phyloP scores from a whole-genome alignment of 257 asterid species.

The Solanum neorickii region DNA sequence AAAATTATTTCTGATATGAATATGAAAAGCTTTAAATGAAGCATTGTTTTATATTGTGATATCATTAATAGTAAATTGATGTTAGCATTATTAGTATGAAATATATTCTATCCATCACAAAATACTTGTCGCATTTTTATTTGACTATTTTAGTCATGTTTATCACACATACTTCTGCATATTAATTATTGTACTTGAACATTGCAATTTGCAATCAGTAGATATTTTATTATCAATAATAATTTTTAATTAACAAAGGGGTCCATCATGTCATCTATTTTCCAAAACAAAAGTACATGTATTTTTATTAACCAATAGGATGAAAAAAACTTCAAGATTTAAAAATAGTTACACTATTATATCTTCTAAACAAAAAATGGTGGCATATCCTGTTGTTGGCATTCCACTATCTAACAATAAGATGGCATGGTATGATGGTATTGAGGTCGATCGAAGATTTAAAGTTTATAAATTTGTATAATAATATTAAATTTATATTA shows the following conservation, averaged over 20 bases:
- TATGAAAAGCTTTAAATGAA: too few relatives aligned
- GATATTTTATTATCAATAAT: neutral
- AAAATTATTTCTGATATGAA: too few relatives aligned
- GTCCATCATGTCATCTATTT: neutral
- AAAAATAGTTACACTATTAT: neutral
- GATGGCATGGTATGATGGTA: too few relatives aligned
- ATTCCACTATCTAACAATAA: neutral
- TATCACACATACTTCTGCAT: neutral
- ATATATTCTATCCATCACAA: rapidly evolving
- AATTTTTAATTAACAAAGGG: neutral
- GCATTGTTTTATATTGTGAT: neutral
- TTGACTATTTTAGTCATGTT: neutral
- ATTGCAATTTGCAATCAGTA: neutral
- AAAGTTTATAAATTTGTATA: too few relatives aligned
- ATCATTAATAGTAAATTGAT: too few relatives aligned
- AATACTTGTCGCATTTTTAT: too few relatives aligned
- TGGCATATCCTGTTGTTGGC: neutral
- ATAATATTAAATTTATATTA: too few relatives aligned
- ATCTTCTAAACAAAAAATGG: neutral
- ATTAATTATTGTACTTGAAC: neutral
- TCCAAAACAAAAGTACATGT: neutral
- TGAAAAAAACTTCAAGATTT: neutral
- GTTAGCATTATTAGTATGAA: neutral
- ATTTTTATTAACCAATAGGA: neutral
- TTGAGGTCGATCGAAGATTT: too few relatives aligned